Conservation (phyloP, 495 filamentous ascomycete genomes). For the Penicillium roqueforti region DNA sequence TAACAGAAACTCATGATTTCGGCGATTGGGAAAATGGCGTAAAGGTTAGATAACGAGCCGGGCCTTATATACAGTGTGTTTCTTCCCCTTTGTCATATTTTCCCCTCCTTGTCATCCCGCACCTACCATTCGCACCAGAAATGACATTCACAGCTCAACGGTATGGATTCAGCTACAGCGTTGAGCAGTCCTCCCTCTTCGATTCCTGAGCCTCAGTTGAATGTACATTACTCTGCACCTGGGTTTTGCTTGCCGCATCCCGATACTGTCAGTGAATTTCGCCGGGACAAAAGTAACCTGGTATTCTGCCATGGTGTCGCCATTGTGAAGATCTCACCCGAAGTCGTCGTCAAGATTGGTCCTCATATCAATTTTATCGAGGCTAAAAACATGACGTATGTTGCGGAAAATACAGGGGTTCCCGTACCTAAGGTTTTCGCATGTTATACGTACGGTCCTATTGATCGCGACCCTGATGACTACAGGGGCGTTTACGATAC, state of each 20-base stretch:
- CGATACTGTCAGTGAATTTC: background rate
- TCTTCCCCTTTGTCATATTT: too few relatives aligned
- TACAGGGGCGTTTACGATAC: conserved; percentile 21
- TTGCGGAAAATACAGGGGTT: conserved; percentile 24
- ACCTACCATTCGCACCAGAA: too few relatives aligned
- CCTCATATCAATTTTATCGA: conserved; percentile 19
- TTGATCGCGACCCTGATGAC: conserved; percentile 11
- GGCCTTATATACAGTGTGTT: too few relatives aligned
- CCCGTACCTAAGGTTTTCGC: conserved; percentile 28
- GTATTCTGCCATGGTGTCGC: conserved; percentile 1
- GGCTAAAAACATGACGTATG: conserved; percentile 26
- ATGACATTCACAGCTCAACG: too few relatives aligned
- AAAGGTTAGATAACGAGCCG: too few relatives aligned
- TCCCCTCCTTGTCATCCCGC: too few relatives aligned
- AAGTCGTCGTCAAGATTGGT: conserved; percentile 25
- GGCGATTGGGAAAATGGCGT: too few relatives aligned
- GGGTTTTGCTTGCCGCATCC: background rate
- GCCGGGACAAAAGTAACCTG: background rate
- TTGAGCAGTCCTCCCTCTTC: background rate
- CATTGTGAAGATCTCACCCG: conserved; percentile 10
- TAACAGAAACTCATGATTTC: too few relatives aligned
- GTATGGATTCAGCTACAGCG: too few relatives aligned
- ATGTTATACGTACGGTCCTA: conserved; percentile 22
- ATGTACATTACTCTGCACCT: background rate
- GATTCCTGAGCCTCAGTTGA: background rate